Evolutionary conservation across 805 yeast genomes (phyloP), one percentile per base, ranked within the genome.

Genomic region (Zygotorulaspora sp.): DNA sequence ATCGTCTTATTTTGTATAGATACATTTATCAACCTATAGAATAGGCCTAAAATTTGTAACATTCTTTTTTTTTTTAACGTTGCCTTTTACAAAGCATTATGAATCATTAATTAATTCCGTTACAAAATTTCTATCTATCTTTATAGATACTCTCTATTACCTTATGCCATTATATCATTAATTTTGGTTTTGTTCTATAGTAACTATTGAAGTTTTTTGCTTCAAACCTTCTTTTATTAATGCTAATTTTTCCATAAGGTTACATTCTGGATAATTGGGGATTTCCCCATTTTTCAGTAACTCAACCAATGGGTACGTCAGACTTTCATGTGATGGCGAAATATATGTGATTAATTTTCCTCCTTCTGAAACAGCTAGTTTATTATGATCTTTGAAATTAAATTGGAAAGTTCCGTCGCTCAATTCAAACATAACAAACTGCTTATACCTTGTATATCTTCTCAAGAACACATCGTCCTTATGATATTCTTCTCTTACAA

Each of bases 321-420:
- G 78, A 38, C 83, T 79, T 39, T 76, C 75, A 55, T 86, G 77
- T 40, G 75, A 72, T 25, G 92, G 89, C 3, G 89, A 84, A 36
- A 90, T 80, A 52, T 87, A 87, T 18, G 94, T 84, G 13, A 90
- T 72, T 30, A 77, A 77, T 43, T 74, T 71, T 15, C 96, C 97
- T 38, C 75, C 70, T 49, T 80, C 80, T 30, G 89, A 82, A 26
- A 90, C 61, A 42, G 94, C 80, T 38, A 89, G 66, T 64, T 92
- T 92, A 63, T 83, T 89, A 57, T 92, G 98, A 64, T 92, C 97
- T 60, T 83, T 83, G 66, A 92, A 92, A 65, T 92, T 92, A 67
- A 89, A 89, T 62, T 92, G 98, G 62, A 84, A 78, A 28, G 87
- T 80, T 14, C 96, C 96, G 57, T 88, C 86, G 56, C 95, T 85